These are phyloP conservation scores for Trypanosoma brucei DNA, from an alignment of 208 protist genomes.

Conservation along the genomic window DNA sequence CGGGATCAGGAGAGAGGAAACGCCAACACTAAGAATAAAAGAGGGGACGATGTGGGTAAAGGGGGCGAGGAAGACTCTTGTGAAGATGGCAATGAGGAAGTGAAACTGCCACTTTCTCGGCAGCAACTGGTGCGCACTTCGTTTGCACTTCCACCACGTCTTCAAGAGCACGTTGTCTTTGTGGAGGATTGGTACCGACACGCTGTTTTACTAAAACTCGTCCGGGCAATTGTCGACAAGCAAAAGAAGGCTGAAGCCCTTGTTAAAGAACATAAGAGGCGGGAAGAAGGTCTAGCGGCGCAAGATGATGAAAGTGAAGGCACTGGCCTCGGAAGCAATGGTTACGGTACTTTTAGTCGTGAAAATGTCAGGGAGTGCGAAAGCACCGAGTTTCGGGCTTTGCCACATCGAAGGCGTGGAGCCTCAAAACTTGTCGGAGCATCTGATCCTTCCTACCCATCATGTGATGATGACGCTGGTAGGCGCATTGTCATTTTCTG, in stretches of 20 bases:
- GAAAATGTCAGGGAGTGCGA: conserved; percentile 18
- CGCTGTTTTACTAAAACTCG: conserved; percentile 81
- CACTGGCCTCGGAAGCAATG: conserved; percentile 1
- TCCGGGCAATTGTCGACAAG: conserved; percentile 39
- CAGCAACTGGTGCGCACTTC: conserved; percentile 34
- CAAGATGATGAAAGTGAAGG: background rate
- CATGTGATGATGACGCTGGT: conserved; percentile 49
- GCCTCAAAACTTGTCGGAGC: too few species aligned
- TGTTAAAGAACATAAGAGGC: background rate
- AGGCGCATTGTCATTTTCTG: conserved; percentile 79
- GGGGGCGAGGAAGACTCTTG: background rate
- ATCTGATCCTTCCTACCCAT: conserved; percentile 31
- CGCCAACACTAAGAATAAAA: background rate
- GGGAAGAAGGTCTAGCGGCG: background rate
- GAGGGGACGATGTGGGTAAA: conserved; percentile 4
- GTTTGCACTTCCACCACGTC: conserved; percentile 76
- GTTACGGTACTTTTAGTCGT: background rate
- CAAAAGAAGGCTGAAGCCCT: background rate
- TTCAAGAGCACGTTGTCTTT: conserved; percentile 85
- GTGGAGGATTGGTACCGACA: conserved; percentile 78
- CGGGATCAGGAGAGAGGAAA: conserved; percentile 1
- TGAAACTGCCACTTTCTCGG: conserved; percentile 5
- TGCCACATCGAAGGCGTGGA: conserved; percentile 4
- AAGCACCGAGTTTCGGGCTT: conserved; percentile 14
- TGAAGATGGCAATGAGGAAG: conserved; percentile 4